These are phyloP conservation scores for Ramaria sp. DNA, from an alignment of 768 basidiomycete species.

Conservation along the genomic window DNA sequence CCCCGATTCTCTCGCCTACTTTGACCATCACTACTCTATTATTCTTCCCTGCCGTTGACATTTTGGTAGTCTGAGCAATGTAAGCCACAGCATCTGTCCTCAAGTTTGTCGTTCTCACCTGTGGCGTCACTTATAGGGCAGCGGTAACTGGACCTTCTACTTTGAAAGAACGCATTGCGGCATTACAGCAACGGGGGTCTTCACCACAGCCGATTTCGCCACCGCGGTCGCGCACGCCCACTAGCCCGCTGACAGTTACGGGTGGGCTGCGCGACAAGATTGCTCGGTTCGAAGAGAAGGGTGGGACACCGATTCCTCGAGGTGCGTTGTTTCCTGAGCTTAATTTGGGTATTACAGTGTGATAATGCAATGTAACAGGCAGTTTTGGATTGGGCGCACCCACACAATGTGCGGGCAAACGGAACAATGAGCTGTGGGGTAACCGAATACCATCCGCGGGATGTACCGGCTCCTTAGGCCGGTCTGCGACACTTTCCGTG, in stretches of 20 bases:
- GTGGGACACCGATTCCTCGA: slow-evolving; percentile 64
- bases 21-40: background rate
- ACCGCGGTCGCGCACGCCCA: slow-evolving; percentile 13
- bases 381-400: slow-evolving; percentile 63
- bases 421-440: slow-evolving; percentile 60
- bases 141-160: slow-evolving; percentile 3
- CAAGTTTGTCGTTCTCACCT: background rate
- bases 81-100: background rate
- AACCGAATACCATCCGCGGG: slow-evolving; percentile 37
- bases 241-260: background rate
- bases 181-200: slow-evolving; percentile 53
- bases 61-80: background rate
- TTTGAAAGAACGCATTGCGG: slow-evolving; percentile 76
- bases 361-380: slow-evolving; percentile 14
- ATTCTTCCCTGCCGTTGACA: background rate
- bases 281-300: slow-evolving; percentile 70
- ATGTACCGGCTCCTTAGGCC: background rate
- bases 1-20: background rate
- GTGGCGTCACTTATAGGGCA: background rate
- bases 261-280: slow-evolving; percentile 50
- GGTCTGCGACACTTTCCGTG: background rate
- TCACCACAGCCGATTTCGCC: slow-evolving; percentile 15
- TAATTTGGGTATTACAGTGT: background rate
- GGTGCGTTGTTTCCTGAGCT: slow-evolving; percentile 14
- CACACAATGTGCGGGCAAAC: slow-evolving; percentile 33